These are phyloP conservation scores for Tephrocybe sp. DNA, from an alignment of 768 basidiomycete genomes.

Conservation along the genomic window DNA sequence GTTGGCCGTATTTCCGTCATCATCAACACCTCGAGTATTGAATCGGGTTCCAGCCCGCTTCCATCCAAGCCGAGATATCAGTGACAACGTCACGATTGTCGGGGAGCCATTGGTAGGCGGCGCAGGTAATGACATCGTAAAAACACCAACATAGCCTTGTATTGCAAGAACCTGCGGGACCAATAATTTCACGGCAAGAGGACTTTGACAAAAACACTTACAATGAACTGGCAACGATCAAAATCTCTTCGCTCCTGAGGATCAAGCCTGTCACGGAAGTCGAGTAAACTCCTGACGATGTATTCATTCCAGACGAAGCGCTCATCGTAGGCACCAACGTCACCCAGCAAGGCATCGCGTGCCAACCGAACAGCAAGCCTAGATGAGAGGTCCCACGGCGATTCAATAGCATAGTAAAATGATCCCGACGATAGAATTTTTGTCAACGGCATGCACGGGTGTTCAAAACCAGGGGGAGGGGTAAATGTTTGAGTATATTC, in stretches of 20 bases:
- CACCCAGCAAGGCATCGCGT: conserved; percentile 44
- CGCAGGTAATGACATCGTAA: conserved; percentile 73
- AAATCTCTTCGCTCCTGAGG: conserved; percentile 67
- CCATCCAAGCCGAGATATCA: conserved; percentile 90
- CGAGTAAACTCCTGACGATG: conserved; percentile 81
- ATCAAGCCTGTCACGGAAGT: conserved; percentile 83
- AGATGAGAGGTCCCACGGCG: conserved; percentile 89
- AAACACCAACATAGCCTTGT: conserved; percentile 91
- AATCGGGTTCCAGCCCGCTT: conserved; percentile 97
- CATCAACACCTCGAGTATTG: conserved; percentile 95
- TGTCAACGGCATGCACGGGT: conserved; percentile 86
- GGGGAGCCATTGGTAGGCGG: conserved; percentile 76
- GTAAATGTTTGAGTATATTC: conserved; percentile 46
- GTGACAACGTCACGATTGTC: conserved; percentile 67
- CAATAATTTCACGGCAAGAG: conserved; percentile 8
- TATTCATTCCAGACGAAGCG: conserved; percentile 96
- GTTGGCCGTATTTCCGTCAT: conserved; percentile 92
- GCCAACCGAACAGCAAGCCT: conserved; percentile 71
- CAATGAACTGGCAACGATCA: conserved; percentile 84
- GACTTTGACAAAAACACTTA: conserved; percentile 36
- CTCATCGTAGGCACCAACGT: conserved; percentile 69
- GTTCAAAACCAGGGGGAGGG: conserved; percentile 66
- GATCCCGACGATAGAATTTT: conserved; percentile 91
- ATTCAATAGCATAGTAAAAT: conserved; percentile 88
- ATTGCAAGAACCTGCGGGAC: conserved; percentile 74